Evolutionary conservation across 106 monocot species (phyloP).

Genomic region (Narthecium ossifragum): DNA sequence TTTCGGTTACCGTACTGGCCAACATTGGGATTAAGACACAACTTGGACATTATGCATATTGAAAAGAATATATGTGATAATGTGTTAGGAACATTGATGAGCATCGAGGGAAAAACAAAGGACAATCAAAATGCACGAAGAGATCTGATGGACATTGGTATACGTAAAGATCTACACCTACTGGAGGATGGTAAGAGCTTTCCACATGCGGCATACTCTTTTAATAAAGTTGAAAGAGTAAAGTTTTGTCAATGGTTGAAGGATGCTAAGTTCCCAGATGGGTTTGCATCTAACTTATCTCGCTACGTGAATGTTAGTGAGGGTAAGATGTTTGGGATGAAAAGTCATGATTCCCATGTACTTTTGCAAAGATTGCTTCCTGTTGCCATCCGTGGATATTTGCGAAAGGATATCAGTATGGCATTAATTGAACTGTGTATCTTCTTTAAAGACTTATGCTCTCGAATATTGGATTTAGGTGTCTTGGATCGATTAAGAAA

Average conservation of each 20-base stretch:
- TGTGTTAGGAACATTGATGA: not conserved
- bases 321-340: not conserved
- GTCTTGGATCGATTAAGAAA: not conserved
- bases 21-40: not conserved
- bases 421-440: not conserved
- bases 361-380: conserved; percentile 1
- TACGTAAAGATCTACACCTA: not conserved
- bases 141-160: not conserved
- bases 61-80: not conserved
- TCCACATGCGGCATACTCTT: not conserved
- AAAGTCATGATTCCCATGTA: conserved; percentile 17
- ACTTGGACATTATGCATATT: not conserved
- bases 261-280: not conserved
- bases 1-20: not conserved
- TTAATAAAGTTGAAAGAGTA: not conserved
- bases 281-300: conserved; percentile 10
- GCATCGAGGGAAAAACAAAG: not conserved
- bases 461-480: not conserved
- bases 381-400: not conserved
- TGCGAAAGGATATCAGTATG: not conserved
- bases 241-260: conserved; percentile 1
- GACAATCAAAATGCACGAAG: not conserved
- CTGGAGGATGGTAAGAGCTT: not conserved
- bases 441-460: conserved; percentile 16
- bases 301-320: not conserved